Conservation (phyloP, 768 basidiomycete species). For the Dioszegia aurantiaca region DNA sequence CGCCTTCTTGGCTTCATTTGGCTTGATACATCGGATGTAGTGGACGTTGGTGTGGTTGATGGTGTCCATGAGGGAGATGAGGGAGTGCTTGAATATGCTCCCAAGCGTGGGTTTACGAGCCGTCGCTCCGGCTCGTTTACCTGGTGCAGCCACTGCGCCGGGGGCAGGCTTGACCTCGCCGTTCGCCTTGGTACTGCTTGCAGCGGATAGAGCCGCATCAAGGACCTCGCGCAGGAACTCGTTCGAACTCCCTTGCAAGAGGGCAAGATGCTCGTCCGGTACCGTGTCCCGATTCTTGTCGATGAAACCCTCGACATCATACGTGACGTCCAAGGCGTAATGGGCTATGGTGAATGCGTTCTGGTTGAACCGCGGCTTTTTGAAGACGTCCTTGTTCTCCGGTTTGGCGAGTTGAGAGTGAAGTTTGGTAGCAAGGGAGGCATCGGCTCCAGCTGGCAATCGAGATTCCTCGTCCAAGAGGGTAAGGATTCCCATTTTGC, state of each 20-base stretch:
- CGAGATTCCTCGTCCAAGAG: slow-evolving; percentile 97
- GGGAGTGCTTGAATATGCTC: slow-evolving; percentile 94
- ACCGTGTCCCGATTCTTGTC: slow-evolving; percentile 99
- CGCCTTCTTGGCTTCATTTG: slow-evolving; percentile 90
- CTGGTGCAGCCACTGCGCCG: slow-evolving; percentile 51
- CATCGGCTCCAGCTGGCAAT: slow-evolving; percentile 84
- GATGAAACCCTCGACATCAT: slow-evolving; percentile 95
- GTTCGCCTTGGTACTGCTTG: slow-evolving; percentile 63
- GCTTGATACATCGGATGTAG: slow-evolving; percentile 99
- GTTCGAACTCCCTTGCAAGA: slow-evolving; percentile 83
- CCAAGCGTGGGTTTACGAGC: slow-evolving; percentile 94
- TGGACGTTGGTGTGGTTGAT: slow-evolving; percentile 96
- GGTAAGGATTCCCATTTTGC: slow-evolving; percentile 89
- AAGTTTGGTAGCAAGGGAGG: slow-evolving; percentile 89
- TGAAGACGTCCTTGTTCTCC: slow-evolving; percentile 82
- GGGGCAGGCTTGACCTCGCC: slow-evolving; percentile 59
- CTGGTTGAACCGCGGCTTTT: slow-evolving; percentile 98
- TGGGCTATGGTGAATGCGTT: slow-evolving; percentile 96
- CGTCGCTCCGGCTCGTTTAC: slow-evolving; percentile 46
- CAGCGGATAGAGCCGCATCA: slow-evolving; percentile 76
- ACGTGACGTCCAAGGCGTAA: slow-evolving; percentile 96
- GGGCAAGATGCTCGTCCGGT: slow-evolving; percentile 91
- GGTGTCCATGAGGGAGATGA: slow-evolving; percentile 93
- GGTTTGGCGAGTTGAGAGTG: slow-evolving; percentile 79
- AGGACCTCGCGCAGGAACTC: slow-evolving; percentile 91